Base-by-base conservation (phyloP, 1,284 basidiomycete species). In the Pyrrhoderma lamaoense region DNA sequence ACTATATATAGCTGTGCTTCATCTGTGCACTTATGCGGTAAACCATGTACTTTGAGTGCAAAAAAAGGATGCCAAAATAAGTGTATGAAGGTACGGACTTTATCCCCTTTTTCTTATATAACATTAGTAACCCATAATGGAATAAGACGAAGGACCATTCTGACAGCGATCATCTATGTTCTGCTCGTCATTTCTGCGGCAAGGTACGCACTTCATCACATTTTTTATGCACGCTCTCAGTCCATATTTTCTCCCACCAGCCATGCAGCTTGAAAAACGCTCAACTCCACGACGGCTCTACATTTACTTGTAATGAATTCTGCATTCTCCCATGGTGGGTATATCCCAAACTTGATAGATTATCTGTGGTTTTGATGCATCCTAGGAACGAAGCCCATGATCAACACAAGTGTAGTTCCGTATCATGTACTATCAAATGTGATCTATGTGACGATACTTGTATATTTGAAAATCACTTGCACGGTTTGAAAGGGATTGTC, bases 131-230 rank as follows among this genome's bases (percentile, higher is more conserved):
- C n/a, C n/a, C n/a, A n/a, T n/a, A n/a, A n/a, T n/a, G n/a, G n/a
- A n/a, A n/a, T n/a, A n/a, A n/a, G n/a, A n/a, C n/a, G n/a, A n/a
- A n/a, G n/a, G n/a, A n/a, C 36, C 75, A 79, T 50, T 36, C 51
- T 9, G 76, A 73, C 1, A 68, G 66, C 0, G 73, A 70, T 2
- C 80, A 82, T 55, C 50, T 73, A 44, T 82, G 80, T 58, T 70
- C 76, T 0, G 74, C 79, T 5, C 62, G 69, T 1, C 80, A 83
- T 56, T 70, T 69, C n/a, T 82, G 81, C 51, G 77, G 77, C 22
- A 63, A 73, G 66, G 79, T 76, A 53, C 38, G 13, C 11, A 5
- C 7, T 31, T 31, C 27, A 31, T n/a, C n/a, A n/a, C n/a, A n/a
- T n/a, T n/a, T 18, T 13, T 7, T 9, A 18, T 4, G n/a, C n/a